phyloP scores from a whole-genome alignment of 495 filamentous ascomycete species.

The Aspergillus saccharolyticus region DNA sequence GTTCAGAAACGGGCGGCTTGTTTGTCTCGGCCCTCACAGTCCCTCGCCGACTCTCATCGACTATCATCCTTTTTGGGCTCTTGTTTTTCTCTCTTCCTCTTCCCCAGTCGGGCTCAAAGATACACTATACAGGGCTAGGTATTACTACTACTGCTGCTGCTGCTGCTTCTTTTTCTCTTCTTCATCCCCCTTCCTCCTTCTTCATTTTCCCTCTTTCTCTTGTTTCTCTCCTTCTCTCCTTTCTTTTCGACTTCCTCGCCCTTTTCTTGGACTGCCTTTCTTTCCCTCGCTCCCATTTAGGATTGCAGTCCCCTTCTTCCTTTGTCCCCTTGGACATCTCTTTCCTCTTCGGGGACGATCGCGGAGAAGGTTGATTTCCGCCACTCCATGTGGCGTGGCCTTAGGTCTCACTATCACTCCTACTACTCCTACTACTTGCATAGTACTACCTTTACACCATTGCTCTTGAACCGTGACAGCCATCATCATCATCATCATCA shows the following conservation, averaged over 20 bases:
- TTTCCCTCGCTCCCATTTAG: background rate
- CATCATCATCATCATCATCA: background rate
- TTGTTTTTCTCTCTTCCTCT: conserved; percentile 8
- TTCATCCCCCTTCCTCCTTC: conserved; percentile 6
- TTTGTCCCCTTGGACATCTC: conserved; percentile 5
- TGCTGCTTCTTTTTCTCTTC: conserved; percentile 12
- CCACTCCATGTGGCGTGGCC: conserved; percentile 17
- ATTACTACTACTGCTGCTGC: background rate
- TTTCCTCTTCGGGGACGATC: background rate
- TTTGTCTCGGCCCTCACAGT: conserved; percentile 22
- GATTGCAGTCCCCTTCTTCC: conserved; percentile 2
- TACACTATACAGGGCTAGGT: background rate
- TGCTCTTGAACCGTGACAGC: conserved; percentile 6
- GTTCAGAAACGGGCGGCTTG: conserved; percentile 14
- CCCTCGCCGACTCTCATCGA: conserved; percentile 2
- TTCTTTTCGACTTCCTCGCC: conserved; percentile 5
- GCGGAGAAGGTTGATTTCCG: conserved; percentile 11
- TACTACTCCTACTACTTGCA: conserved; percentile 7
- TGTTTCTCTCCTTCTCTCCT: conserved; percentile 10
- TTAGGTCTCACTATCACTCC: conserved; percentile 8
- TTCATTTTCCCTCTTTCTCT: conserved; percentile 7
- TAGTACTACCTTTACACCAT: conserved; percentile 2
- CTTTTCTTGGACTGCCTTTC: conserved; percentile 5
- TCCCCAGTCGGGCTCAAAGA: background rate
- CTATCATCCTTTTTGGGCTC: conserved; percentile 19